Base-by-base conservation (phyloP, 1,139 yeast genomes). In the Pichia sorboxylosa region DNA sequence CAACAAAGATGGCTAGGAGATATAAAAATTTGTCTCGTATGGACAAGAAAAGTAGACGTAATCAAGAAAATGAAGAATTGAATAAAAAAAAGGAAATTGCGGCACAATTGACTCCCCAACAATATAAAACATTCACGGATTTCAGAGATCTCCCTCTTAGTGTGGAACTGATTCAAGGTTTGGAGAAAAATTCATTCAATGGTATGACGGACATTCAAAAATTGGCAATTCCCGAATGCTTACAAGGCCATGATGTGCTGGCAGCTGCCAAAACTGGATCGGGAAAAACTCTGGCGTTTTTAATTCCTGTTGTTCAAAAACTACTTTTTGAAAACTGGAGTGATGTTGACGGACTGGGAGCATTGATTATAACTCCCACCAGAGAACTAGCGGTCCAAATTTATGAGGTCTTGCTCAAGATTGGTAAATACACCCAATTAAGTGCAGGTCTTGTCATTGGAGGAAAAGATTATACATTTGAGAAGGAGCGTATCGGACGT, bases 211-310 rank as follows among this genome's bases (percentile, higher is more conserved):
- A 82, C 36, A 83, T 90, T 36, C 99, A 90, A 50, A 72, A 68
- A 44, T 74, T 73, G 33, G 67, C 95, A 4, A 82, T 90, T 23
- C 82, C 93, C 0, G 59, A 69, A 13, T 77, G 94, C 1, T 61
- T 90, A 40, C 74, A 81, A 46, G 92, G 93, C 1, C 66, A 73
- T 30, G 99, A 92, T 58, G 58, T 90, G 8, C 64, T 90, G 45
- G 97, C 87, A 18, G 93, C 96, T 16, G 98, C 98, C 14, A 75
- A 77, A 48, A 90, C 99, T 0, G 98, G 99, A 3, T 84, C 95
- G 2, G 99, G 99, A 30, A 90, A 90, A 54, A 90, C 99, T 0
- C 58, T 90, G 38, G 94, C 97, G 4, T 90, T 90, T 49, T 62
- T 90, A 45, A 68, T 90, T 27, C 99, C 99, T 2, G 70, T 82